Percentiles rank a stretch among this genome's conserved stretches.
Evolutionary conservation across 2,329 filamentous ascomycete genomes (phyloP).

Genomic region (Penicillium psychrosexuale): DNA sequence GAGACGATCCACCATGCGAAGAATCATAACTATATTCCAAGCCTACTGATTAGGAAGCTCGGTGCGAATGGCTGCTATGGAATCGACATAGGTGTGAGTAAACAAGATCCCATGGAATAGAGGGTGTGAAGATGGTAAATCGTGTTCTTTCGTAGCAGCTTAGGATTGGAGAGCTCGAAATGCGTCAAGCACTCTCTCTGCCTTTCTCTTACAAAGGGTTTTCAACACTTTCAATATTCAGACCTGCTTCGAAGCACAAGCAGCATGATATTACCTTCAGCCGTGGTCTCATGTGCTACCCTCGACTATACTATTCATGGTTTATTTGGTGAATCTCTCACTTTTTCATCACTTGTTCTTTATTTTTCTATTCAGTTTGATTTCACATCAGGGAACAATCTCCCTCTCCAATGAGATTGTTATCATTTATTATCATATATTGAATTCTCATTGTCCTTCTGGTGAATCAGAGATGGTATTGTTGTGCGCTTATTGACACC

Average conservation of each 20-base stretch:
- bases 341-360: neutral
- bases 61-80: constrained; percentile 52
- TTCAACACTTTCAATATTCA: neutral
- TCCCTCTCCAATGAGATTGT: neutral
- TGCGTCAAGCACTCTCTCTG: constrained; percentile 13
- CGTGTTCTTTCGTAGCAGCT: constrained; percentile 42
- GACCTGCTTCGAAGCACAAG: neutral
- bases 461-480: neutral
- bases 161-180: constrained; percentile 35
- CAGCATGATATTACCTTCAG: neutral
- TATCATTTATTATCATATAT: neutral
- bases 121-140: constrained; percentile 48
- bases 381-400: neutral
- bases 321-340: neutral
- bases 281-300: neutral
- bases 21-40: constrained; percentile 38
- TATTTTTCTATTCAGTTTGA: neutral
- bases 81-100: constrained; percentile 41
- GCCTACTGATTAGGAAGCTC: constrained; percentile 46
- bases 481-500: neutral
- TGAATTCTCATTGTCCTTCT: neutral
- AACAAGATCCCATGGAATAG: constrained; percentile 37
- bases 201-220: neutral
- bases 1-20: constrained; percentile 4
- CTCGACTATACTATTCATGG: neutral